Evolutionary conservation across 176 grass and related monocot genomes (phyloP).

Genomic region (Musa schizocarpa): DNA sequence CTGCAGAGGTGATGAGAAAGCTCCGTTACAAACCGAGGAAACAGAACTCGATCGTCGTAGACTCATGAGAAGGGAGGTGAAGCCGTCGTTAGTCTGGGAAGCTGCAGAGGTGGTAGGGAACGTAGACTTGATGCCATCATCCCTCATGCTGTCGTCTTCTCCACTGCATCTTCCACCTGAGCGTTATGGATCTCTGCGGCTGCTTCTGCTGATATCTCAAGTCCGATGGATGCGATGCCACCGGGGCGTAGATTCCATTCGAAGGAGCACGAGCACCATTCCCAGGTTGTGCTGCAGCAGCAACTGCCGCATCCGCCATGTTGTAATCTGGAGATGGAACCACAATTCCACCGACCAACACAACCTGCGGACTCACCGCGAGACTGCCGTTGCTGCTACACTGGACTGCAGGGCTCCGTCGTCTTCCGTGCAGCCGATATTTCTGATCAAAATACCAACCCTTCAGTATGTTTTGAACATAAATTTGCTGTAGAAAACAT

Average conservation of each 20-base stretch:
- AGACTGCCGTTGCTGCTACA: background rate
- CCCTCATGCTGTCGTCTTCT: background rate
- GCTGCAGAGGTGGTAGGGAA: slow-evolving; percentile 35
- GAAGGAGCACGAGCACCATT: slow-evolving; percentile 10
- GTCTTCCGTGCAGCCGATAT: slow-evolving; percentile 43
- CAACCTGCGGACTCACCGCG: slow-evolving; percentile 24
- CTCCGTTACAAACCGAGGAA: too few relatives aligned
- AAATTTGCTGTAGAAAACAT: too few relatives aligned
- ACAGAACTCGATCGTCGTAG: too few relatives aligned
- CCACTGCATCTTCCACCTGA: background rate
- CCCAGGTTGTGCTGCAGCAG: background rate
- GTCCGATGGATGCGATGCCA: slow-evolving; percentile 21
- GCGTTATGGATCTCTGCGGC: background rate
- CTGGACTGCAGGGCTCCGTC: slow-evolving; percentile 26
- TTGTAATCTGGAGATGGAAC: slow-evolving; percentile 33
- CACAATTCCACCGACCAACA: slow-evolving; percentile 51
- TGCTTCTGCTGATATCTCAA: background rate
- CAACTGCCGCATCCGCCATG: slow-evolving; percentile 3
- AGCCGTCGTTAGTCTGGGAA: slow-evolving; percentile 29
- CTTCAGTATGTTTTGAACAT: background rate
- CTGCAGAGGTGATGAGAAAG: too few relatives aligned
- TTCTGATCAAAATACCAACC: slow-evolving; percentile 25
- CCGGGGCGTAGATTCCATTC: slow-evolving; percentile 26
- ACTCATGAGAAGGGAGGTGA: background rate
- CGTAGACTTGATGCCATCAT: slow-evolving; percentile 1